Evolutionary conservation across 352 stramenopile species (phyloP).

Genomic region (Phytopythium oedochilum): DNA sequence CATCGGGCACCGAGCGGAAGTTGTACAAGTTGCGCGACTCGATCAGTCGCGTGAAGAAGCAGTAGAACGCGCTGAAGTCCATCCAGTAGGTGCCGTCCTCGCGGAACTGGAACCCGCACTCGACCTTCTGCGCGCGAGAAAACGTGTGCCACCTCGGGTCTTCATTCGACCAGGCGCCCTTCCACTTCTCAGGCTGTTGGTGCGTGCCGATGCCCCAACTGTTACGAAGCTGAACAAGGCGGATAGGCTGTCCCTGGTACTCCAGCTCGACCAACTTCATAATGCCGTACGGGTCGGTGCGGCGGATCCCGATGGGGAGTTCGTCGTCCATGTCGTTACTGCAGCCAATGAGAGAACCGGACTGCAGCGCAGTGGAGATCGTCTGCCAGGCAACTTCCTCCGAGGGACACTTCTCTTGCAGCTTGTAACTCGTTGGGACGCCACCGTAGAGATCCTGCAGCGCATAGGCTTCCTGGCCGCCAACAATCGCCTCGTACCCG

Average conservation of each 20-base stretch:
- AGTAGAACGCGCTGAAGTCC: slow-evolving; percentile 74
- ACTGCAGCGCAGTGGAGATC: slow-evolving; percentile 37
- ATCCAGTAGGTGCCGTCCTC: slow-evolving; percentile 82
- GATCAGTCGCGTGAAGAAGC: slow-evolving; percentile 72
- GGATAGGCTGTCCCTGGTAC: slow-evolving; percentile 43
- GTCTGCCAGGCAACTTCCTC: slow-evolving; percentile 57
- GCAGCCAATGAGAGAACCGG: slow-evolving; percentile 64
- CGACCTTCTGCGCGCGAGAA: slow-evolving; percentile 68
- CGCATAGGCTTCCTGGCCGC: slow-evolving; percentile 75
- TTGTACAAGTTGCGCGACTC: slow-evolving; percentile 85
- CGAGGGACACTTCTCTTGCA: slow-evolving; percentile 54
- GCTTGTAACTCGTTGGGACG: slow-evolving; percentile 58
- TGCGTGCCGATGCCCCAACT: slow-evolving; percentile 68
- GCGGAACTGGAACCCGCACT: slow-evolving; percentile 74
- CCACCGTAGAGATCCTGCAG: slow-evolving; percentile 78
- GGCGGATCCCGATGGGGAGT: slow-evolving; percentile 56
- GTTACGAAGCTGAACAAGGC: slow-evolving; percentile 76
- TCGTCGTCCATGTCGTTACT: slow-evolving; percentile 62
- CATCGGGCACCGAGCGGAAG: slow-evolving; percentile 60
- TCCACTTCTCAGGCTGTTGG: slow-evolving; percentile 63
- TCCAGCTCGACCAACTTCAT: slow-evolving; percentile 73
- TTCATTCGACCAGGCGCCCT: slow-evolving; percentile 60
- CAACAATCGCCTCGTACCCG: slow-evolving; percentile 86
- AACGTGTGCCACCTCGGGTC: slow-evolving; percentile 71
- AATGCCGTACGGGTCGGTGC: slow-evolving; percentile 69